Evolutionary conservation across 768 basidiomycete genomes (phyloP).

Genomic region (Boletus bicolor): DNA sequence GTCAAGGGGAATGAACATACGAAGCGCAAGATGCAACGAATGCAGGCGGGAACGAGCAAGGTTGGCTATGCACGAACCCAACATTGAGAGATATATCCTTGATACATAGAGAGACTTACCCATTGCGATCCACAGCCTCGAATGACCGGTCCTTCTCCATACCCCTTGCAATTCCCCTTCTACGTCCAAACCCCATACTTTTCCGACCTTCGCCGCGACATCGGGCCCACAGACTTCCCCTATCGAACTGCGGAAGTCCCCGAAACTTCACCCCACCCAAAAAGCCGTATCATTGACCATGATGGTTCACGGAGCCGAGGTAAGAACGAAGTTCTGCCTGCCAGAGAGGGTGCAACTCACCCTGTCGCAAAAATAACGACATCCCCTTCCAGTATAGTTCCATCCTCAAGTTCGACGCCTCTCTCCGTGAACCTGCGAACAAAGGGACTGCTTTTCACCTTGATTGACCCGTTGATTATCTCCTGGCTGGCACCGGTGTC

Average conservation of each 20-base stretch:
- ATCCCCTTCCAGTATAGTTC: conserved; percentile 27
- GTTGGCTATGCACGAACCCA: conserved; percentile 13
- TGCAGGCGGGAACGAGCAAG: conserved; percentile 23
- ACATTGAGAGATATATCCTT: neutral
- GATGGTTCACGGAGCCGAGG: neutral
- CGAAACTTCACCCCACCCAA: conserved; percentile 35
- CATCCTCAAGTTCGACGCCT: conserved; percentile 30
- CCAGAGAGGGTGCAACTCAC: conserved; percentile 13
- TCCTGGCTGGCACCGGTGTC: conserved; percentile 42
- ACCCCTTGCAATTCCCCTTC: conserved; percentile 59
- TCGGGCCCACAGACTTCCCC: conserved; percentile 45
- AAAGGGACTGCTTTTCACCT: conserved; percentile 41
- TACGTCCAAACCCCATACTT: conserved; percentile 62
- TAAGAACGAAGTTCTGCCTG: neutral
- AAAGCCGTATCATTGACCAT: neutral
- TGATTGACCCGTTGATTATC: conserved; percentile 50
- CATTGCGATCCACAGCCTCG: conserved; percentile 35
- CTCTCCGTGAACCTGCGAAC: conserved; percentile 27
- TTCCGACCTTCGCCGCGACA: conserved; percentile 42
- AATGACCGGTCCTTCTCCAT: conserved; percentile 32
- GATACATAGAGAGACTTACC: conserved; percentile 10
- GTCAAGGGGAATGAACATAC: conserved; percentile 9
- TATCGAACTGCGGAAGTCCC: conserved; percentile 40
- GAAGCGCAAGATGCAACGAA: conserved; percentile 31
- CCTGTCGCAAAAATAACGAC: conserved; percentile 34